Evolutionary conservation across 192 early-diverging fungal genomes (phyloP).

Genomic region (Backusella circina): DNA sequence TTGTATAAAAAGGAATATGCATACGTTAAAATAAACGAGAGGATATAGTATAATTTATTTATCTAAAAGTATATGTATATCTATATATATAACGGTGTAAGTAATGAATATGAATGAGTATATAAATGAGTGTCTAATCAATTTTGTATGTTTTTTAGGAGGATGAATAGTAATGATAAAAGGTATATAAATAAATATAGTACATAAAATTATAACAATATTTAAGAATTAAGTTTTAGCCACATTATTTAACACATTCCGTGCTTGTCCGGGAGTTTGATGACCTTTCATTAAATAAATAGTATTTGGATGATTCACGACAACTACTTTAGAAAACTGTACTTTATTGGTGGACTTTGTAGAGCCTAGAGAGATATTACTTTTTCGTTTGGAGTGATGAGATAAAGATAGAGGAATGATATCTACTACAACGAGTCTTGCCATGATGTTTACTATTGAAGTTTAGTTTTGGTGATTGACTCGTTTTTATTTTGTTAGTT

Average conservation of each 20-base stretch:
- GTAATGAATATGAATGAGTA: not conserved
- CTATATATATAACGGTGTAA: not conserved
- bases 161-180: not conserved
- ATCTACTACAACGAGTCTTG: not conserved
- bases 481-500: not conserved
- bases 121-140: not conserved
- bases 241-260: not conserved
- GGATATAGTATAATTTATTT: not conserved
- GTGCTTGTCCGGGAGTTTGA: not conserved
- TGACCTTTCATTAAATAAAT: not conserved
- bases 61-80: too few relatives aligned
- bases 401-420: not conserved
- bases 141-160: not conserved
- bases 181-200: constrained; percentile 5
- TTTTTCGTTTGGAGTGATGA: not conserved
- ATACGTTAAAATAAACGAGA: not conserved
- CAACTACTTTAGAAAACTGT: not conserved
- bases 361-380: not conserved
- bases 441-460: not conserved
- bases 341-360: not conserved
- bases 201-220: not conserved
- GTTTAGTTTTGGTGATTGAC: not conserved
- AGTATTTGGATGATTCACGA: constrained; percentile 1
- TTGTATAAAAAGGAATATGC: not conserved
- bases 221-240: not conserved